A percentile compares a stretch with the other conserved stretches of the same genome.
Evolutionary conservation across 345 rosid genomes (phyloP).

Genomic region (Hypericum androsaemum): DNA sequence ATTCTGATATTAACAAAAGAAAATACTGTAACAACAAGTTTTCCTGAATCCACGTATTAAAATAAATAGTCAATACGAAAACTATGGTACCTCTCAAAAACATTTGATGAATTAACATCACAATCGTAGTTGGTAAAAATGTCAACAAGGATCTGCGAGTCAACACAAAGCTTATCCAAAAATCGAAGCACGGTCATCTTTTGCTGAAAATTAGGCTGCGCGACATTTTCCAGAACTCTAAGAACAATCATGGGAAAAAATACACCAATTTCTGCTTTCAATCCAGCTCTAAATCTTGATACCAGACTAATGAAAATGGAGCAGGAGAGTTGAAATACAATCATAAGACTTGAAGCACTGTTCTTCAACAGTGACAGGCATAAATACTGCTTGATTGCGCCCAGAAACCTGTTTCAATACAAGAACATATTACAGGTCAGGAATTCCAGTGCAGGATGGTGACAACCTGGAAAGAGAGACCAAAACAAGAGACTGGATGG

Average conservation of each 20-base stretch:
- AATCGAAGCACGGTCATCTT: slow-evolving; percentile 97
- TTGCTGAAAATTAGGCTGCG: slow-evolving; percentile 98
- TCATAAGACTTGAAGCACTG: slow-evolving; percentile 90
- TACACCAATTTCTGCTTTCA: slow-evolving; percentile 99
- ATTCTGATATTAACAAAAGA: slow-evolving; percentile 36
- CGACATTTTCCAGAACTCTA: slow-evolving; percentile 88
- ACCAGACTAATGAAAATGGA: slow-evolving; percentile 97
- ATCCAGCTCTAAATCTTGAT: slow-evolving; percentile 93
- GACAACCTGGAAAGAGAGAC: too few species aligned
- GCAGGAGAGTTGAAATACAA: slow-evolving; percentile 99
- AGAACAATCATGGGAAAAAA: slow-evolving; percentile 99
- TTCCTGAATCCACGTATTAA: background rate
- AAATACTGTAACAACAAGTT: background rate
- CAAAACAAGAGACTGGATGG: background rate
- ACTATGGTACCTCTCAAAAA: slow-evolving; percentile 82
- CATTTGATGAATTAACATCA: slow-evolving; percentile 96
- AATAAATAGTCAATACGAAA: slow-evolving; percentile 1
- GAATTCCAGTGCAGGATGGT: background rate
- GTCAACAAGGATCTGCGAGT: slow-evolving; percentile 95
- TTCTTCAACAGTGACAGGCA: slow-evolving; percentile 92
- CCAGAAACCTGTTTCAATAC: slow-evolving; percentile 70
- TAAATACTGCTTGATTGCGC: slow-evolving; percentile 96
- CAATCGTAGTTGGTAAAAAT: slow-evolving; percentile 98
- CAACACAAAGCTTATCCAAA: slow-evolving; percentile 88
- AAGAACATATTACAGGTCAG: slow-evolving; percentile 1